phyloP scores from a whole-genome alignment of 495 filamentous ascomycete genomes.

The Penicillium nucicola region DNA sequence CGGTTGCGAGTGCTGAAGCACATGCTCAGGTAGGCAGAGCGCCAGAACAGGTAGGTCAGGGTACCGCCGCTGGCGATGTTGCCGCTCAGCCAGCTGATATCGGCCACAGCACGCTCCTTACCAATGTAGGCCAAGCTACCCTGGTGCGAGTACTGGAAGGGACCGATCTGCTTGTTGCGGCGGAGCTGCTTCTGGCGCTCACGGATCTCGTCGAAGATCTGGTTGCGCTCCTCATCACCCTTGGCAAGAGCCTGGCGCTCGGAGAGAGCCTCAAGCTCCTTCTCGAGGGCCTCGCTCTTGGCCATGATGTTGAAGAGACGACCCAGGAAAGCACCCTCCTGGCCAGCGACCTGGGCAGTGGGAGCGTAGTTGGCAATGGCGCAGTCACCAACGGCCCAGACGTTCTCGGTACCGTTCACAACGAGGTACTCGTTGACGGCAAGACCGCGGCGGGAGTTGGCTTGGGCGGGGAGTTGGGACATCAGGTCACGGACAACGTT shows the following conservation, averaged over 20 bases:
- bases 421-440: slow-evolving; percentile 98
- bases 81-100: slow-evolving; percentile 96
- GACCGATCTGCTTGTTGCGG: slow-evolving; percentile 87
- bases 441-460: slow-evolving; percentile 89
- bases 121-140: slow-evolving; percentile 97
- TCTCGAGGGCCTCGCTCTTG: slow-evolving; percentile 78
- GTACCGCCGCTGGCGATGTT: slow-evolving; percentile 86
- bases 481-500: slow-evolving; percentile 87
- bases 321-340: slow-evolving; percentile 94
- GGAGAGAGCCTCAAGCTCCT: slow-evolving; percentile 59
- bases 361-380: slow-evolving; percentile 95
- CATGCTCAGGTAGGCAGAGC: slow-evolving; percentile 97
- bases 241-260: slow-evolving; percentile 64
- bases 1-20: slow-evolving; percentile 97
- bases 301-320: slow-evolving; percentile 98
- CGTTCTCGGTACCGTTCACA: slow-evolving; percentile 91
- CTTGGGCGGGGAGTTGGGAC: slow-evolving; percentile 87
- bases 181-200: slow-evolving; percentile 79
- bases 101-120: slow-evolving; percentile 94
- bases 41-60: slow-evolving; percentile 90
- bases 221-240: slow-evolving; percentile 50
- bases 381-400: slow-evolving; percentile 92
- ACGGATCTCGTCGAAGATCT: slow-evolving; percentile 69
- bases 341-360: slow-evolving; percentile 92
- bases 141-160: slow-evolving; percentile 98